Conservation (phyloP, 2,329 filamentous ascomycete genomes). For the Botryotinia narcissicola region DNA sequence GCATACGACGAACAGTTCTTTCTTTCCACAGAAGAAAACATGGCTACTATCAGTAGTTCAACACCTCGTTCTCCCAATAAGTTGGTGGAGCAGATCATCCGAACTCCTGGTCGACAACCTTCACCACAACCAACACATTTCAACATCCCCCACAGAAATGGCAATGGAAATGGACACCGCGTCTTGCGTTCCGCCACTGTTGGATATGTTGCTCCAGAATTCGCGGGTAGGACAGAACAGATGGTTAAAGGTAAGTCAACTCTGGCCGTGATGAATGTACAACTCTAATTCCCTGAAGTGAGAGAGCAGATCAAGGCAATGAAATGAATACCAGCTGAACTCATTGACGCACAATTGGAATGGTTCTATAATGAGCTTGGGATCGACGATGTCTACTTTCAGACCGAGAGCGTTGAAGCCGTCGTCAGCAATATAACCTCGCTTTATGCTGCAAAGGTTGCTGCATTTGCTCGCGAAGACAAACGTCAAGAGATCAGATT, state of each 20-base stretch:
- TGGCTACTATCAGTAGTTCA: slow-evolving; percentile 26
- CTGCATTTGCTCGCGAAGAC: slow-evolving; percentile 88
- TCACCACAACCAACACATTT: slow-evolving; percentile 89
- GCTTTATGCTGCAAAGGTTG: slow-evolving; percentile 94
- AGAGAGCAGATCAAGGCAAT: slow-evolving; percentile 69
- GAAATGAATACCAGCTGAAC: slow-evolving; percentile 80
- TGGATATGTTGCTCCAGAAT: slow-evolving; percentile 91
- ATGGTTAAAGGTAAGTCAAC: slow-evolving; percentile 34
- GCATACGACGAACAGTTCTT: slow-evolving; percentile 22
- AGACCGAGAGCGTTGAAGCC: slow-evolving; percentile 79
- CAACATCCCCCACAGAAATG: slow-evolving; percentile 61
- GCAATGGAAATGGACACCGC: slow-evolving; percentile 59
- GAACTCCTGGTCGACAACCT: slow-evolving; percentile 45
- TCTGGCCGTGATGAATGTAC: neutral
- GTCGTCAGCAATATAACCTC: slow-evolving; percentile 95
- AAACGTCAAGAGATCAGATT: slow-evolving; percentile 91
- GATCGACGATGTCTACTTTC: slow-evolving; percentile 98
- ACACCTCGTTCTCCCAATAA: slow-evolving; percentile 26
- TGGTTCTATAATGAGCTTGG: slow-evolving; percentile 99
- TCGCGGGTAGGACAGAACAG: slow-evolving; percentile 87
- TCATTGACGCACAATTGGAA: slow-evolving; percentile 79
- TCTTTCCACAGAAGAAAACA: slow-evolving; percentile 24
- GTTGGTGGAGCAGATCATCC: slow-evolving; percentile 33
- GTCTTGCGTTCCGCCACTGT: slow-evolving; percentile 84
- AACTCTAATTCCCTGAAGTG: slow-evolving; percentile 34